Evolutionary conservation across 2,329 filamentous ascomycete genomes (phyloP), one percentile per base, ranked within the genome.

Genomic region (Fusarium camptoceras): DNA sequence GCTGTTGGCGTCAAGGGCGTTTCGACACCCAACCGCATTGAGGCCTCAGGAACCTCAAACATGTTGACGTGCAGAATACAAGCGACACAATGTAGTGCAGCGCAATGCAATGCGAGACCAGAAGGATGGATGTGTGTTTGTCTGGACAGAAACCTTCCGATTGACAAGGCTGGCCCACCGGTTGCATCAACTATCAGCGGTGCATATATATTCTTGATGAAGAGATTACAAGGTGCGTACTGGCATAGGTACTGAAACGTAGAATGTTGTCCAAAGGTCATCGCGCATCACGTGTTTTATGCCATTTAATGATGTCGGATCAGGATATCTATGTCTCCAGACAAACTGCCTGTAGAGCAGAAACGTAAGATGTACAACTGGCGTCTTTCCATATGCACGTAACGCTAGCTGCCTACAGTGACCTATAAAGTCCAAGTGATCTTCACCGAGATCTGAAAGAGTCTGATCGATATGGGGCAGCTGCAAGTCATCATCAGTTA

Each of bases 21-120:
- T 78, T 83, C 80, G 78, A 75, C 84, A 81, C 84, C 84, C 84
- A 86, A 86, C 83, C 77, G 78, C 76, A 79, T 76, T 62, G 64
- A 74, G 68, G 69, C 70, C 65, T 59, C 67, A 66, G 59, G 66
- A 68, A 60, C 65, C 57, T 55, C 63, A 65, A 60, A 62, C 57
- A 58, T 54, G 34, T 62, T 68, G 58, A 68, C 59, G 68, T 72
- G 73, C 69, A 76, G 66, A 64, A 64, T 64, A 68, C 63, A 59
- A 59, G 44, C 39, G 37, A 61, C 27, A 66, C 39, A 46, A 46
- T 34, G 48, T 27, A 48, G 59, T 60, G 55, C 30, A 53, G 65
- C 57, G 61, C 39, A 34, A 65, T 58, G 53, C 54, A 61, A 64
- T 55, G 61, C 46, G 47, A 73, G 47, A 53, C 41, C 43, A 41